Evolutionary conservation across 495 filamentous ascomycete species (phyloP), one percentile per base, ranked within the genome.

Genomic region (Xylaria flabelliformis): DNA sequence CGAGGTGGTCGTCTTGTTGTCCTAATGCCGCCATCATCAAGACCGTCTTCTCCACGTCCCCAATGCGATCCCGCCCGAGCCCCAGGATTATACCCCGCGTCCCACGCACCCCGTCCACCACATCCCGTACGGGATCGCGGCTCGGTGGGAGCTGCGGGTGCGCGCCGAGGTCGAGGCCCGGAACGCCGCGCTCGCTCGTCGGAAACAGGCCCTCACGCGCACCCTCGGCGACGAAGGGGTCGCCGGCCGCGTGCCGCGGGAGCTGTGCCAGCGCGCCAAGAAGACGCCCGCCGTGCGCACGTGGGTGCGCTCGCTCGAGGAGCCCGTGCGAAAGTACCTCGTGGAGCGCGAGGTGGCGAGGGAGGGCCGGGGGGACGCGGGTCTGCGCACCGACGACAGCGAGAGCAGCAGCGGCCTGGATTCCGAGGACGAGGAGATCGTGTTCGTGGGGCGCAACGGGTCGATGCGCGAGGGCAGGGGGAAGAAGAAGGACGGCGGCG

Each of bases 41-140:
- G 95, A 97, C 82, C 94, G 88, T 74, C 87, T 99, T 71, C 79
- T 97, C 73, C 86, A 89, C 79, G 96, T 98, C 76, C 97, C 96
- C 51, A 92, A 95, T 83, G 93, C 85, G 5, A 87, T 93, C 66
- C 93, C 94, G 1, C 97, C 96, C 1, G 83, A 91, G 29, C 88
- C 94, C 0, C 86, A 84, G 56, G 96, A 99, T 77, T 99, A 93
- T 91, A 85, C 88, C 67, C 85, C 94, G 41, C 87, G 86, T 41
- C 94, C 95, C 0, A 94, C 94, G 19, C 85, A 97, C 77, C 89
- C 91, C 15, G 88, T 92, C 15, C 90, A 91, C 71, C 81, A 85
- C 26, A 91, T 98, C 61, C 96, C 95, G 2, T 99, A 98, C 81
- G 93, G 94, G 74, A 89, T 97, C 51, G 96, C 97, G 8, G 89